Base-by-base conservation (phyloP, 495 filamentous ascomycete species). In the Neurospora hispaniola region DNA sequence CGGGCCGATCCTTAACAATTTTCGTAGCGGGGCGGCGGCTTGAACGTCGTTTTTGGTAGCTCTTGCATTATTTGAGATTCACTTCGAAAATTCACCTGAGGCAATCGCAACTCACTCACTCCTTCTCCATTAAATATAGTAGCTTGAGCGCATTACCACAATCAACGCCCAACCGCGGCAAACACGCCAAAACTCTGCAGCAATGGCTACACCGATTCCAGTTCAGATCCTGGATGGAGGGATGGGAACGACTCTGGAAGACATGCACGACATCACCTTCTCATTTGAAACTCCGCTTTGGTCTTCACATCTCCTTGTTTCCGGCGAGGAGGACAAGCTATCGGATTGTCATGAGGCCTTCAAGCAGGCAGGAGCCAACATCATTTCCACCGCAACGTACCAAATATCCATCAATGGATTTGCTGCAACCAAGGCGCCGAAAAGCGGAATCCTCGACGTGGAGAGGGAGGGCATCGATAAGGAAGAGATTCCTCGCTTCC, bases 341-440 rank as follows among this genome's bases (percentile, higher is more conserved):
- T 76, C 79, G 59, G 77, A 76, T 9, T 87, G 84, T 74, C 90
- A 92, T 73, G 77, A 71, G 38, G 83, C 84, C 70, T 92, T 91
- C 73, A 82, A 78, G 18, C 23, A 42, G 0, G 84, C 86, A 35
- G 88, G 88, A 41, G 86, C 85, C 12, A 88, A 91, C 76, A 81
- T 92, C 20, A 74, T 91, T 20, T 80, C 89, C 23, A 90, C 87
- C 27, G 89, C 89, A 5, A 92, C 90, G 6, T 91, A 92, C 78
- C 89, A 92, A 80, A 82, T 86, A 3, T 88, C 85, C 0, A 74
- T 80, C 8, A 82, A 87, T 16, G 89, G 87, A 0, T 91, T 90
- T 73, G 72, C 73, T 5, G 79, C 79, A 23, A 83, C 82, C 23
- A 76, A 74, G 73, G 78, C 78, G 14, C 20, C 75, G 20, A 69